A percentile compares a stretch with the other conserved stretches of the same genome.
Evolutionary conservation across 2,329 filamentous ascomycete species (phyloP).

Genomic region (Neospermospora avenae): DNA sequence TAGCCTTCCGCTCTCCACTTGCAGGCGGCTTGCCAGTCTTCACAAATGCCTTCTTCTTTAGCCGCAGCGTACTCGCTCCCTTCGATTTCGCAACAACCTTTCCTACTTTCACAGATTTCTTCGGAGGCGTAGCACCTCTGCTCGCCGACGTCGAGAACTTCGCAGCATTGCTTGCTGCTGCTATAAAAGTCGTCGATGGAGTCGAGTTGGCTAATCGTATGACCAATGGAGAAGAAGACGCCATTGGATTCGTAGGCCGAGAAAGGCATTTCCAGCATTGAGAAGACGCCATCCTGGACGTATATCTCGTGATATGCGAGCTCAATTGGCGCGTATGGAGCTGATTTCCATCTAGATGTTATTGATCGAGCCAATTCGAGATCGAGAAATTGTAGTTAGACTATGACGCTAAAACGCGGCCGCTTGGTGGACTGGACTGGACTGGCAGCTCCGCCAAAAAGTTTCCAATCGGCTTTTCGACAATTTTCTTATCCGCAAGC

Average conservation of each 20-base stretch:
- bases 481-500: background rate
- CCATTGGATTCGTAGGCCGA: conserved; percentile 44
- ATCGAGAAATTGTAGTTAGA: conserved; percentile 4
- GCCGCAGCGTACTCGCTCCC: conserved; percentile 26
- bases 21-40: conserved; percentile 51
- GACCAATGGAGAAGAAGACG: conserved; percentile 32
- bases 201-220: conserved; percentile 32
- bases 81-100: conserved; percentile 15
- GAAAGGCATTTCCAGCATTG: conserved; percentile 58
- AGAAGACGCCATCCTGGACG: conserved; percentile 48
- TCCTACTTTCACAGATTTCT: background rate
- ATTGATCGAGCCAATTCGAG: background rate
- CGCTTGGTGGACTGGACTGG: too few relatives aligned
- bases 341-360: background rate
- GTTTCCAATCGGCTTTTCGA: conserved; percentile 1
- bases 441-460: conserved; percentile 2
- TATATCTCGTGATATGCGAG: background rate
- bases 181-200: conserved; percentile 20
- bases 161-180: conserved; percentile 10
- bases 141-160: conserved; percentile 29
- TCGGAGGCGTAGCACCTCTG: background rate
- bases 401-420: conserved; percentile 8
- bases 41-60: conserved; percentile 42
- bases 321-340: conserved; percentile 6
- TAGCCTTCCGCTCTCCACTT: conserved; percentile 79